Conservation (phyloP, 768 basidiomycete species). For the Filobasidium floriforme region DNA sequence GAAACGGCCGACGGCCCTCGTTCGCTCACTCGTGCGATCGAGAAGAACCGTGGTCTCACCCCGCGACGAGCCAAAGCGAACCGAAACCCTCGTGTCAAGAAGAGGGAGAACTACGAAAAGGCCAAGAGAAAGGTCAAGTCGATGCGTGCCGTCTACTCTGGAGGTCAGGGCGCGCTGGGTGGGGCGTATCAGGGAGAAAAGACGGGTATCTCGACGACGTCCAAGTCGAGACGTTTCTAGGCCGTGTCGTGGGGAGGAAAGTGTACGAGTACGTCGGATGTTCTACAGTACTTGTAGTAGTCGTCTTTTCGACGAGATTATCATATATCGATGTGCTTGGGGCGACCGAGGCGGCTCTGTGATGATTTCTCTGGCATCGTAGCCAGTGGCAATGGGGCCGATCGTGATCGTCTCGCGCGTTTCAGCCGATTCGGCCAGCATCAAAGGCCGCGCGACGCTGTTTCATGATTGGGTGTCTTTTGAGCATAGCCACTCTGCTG, state of each 20-base stretch:
- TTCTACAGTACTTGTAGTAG: too few species aligned
- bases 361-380: too few species aligned
- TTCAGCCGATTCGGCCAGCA: too few species aligned
- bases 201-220: slow-evolving; percentile 81
- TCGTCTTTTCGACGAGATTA: too few species aligned
- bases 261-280: too few species aligned
- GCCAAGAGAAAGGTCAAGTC: slow-evolving; percentile 86
- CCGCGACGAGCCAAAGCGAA: slow-evolving; percentile 79
- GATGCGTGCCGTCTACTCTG: slow-evolving; percentile 87
- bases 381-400: too few species aligned
- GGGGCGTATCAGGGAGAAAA: slow-evolving; percentile 83
- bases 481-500: too few species aligned
- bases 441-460: too few species aligned
- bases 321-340: too few species aligned
- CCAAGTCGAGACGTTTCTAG: slow-evolving; percentile 70
- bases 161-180: slow-evolving; percentile 60
- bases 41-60: slow-evolving; percentile 89
- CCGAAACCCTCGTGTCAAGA: slow-evolving; percentile 97
- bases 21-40: slow-evolving; percentile 77
- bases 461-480: too few species aligned
- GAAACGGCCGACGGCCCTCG: slow-evolving; percentile 64
- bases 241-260: background rate
- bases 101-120: slow-evolving; percentile 81
- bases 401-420: too few species aligned
- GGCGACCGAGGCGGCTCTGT: too few species aligned